Percentiles rank a stretch among this genome's conserved stretches.
phyloP scores from a whole-genome alignment of 192 early-diverging fungal species.

The Backusella mclennaniae region DNA sequence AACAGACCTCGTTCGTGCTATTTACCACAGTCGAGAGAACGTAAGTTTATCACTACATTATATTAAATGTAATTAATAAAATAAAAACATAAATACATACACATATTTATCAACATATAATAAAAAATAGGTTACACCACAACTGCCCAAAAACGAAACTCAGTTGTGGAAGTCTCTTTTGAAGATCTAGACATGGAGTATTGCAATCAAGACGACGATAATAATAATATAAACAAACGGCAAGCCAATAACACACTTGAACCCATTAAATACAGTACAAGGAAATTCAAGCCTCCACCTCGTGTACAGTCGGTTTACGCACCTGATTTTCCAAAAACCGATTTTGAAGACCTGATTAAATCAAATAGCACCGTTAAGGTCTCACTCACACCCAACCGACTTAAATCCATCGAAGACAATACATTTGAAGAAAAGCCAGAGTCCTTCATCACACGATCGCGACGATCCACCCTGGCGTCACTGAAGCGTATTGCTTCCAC shows the following conservation, averaged over 20 bases:
- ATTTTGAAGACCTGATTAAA: conserved; percentile 51
- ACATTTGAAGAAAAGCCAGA: not conserved
- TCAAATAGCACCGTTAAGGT: conserved; percentile 53
- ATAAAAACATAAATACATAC: not conserved
- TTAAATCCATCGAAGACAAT: conserved; percentile 51
- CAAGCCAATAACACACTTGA: not conserved
- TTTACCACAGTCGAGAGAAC: not conserved
- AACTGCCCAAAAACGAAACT: not conserved
- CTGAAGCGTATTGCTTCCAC: not conserved
- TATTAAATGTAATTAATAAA: not conserved
- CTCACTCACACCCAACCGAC: conserved; percentile 55
- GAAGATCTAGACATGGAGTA: conserved; percentile 26
- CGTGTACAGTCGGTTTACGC: conserved; percentile 24
- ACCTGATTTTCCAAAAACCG: conserved; percentile 42
- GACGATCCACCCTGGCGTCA: not conserved
- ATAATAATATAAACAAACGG: not conserved
- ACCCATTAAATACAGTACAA: not conserved
- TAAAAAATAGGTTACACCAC: not conserved
- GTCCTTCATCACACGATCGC: not conserved
- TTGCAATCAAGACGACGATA: not conserved
- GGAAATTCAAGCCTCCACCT: conserved; percentile 7
- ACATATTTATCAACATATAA: too few relatives aligned
- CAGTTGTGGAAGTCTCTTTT: conserved; percentile 21
- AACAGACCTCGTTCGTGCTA: not conserved
- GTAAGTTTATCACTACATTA: conserved; percentile 3